Evolutionary conservation across 2,329 filamentous ascomycete species (phyloP), one percentile per base, ranked within the genome.

Genomic region (Diaporthe sp.): DNA sequence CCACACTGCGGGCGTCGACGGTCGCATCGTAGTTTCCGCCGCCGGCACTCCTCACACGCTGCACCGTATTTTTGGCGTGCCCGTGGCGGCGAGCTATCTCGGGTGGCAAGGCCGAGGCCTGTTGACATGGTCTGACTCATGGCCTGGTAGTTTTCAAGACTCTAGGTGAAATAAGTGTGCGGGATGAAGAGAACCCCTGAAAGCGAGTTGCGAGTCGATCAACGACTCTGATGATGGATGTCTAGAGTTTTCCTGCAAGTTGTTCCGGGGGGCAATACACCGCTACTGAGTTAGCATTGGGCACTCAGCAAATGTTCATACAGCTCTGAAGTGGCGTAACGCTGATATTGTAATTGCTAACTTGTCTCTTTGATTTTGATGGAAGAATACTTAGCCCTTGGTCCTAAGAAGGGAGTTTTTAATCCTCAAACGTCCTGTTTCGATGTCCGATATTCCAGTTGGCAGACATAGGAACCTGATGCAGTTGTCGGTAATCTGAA

Each of bases 21-120:
- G 25, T 65, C 59, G 25, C 59, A 65, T 46, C 59, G 59, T 25
- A 65, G 13, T 31, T 65, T 65, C 7, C 59, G 42, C 15, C 59
- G 59, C 15, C 59, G 39, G 9, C 59, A 65, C 3, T 31, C 39
- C 5, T 65, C 59, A 31, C 59, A 65, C 9, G 59, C 25, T 10
- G 42, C 25, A 46, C 59, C 42, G 17, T 65, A 46, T 9, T 65
- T 65, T 31, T 65, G 59, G 12, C 59, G 59, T 19, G 39, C 22
- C 25, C 25, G 42, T 34, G 42, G 61, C 25, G 61, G 42, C 17
- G 61, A 49, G 25, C 28, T 49, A 15, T 65, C 42, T 22, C 61
- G 42, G 28, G 42, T n/a, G 42, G 61, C 25, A 12, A 31, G 25
- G 19, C 19, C 49, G 10, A 25, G 9, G 22, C 31, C 42, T 1